Percentiles rank a stretch among this genome's conserved stretches.
phyloP scores from a whole-genome alignment of 768 basidiomycete genomes.

The Auricularia sp. region DNA sequence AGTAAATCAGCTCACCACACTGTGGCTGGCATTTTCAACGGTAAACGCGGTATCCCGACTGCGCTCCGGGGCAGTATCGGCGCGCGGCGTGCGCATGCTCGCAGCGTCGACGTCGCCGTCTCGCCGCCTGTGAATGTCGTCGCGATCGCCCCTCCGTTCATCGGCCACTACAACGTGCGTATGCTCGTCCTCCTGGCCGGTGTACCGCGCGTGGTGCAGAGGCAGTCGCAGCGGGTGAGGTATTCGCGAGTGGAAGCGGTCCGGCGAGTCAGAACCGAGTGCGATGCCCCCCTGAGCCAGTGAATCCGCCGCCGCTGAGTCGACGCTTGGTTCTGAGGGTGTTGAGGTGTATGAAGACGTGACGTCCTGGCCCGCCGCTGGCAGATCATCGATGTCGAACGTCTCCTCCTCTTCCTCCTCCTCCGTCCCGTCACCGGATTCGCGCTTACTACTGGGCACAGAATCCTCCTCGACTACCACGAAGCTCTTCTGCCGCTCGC shows the following conservation, averaged over 20 bases:
- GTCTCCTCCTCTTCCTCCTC: slow-evolving; percentile 61
- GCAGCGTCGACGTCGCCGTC: slow-evolving; percentile 50
- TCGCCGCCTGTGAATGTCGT: slow-evolving; percentile 40
- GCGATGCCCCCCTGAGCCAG: slow-evolving; percentile 17
- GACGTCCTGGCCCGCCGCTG: slow-evolving; percentile 35
- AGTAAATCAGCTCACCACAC: slow-evolving; percentile 25
- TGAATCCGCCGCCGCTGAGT: slow-evolving; percentile 4
- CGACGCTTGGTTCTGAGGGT: slow-evolving; percentile 5
- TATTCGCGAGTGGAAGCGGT: slow-evolving; percentile 39
- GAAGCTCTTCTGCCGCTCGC: slow-evolving; percentile 96
- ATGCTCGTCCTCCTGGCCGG: slow-evolving; percentile 25
- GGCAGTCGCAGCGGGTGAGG: slow-evolving; percentile 39
- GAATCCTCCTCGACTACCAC: slow-evolving; percentile 95
- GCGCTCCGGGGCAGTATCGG: slow-evolving; percentile 18
- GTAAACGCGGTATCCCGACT: slow-evolving; percentile 27
- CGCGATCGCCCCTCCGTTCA: slow-evolving; percentile 38
- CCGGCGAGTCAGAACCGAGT: slow-evolving; percentile 52
- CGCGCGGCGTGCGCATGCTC: slow-evolving; percentile 51
- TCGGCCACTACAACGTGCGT: slow-evolving; percentile 17
- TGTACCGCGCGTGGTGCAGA: slow-evolving; percentile 38
- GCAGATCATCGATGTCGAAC: slow-evolving; percentile 92
- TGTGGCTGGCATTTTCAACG: slow-evolving; percentile 74
- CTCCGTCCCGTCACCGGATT: slow-evolving; percentile 3
- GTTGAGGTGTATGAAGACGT: slow-evolving; percentile 2
- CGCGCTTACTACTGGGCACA: slow-evolving; percentile 22